Percentiles rank a stretch among this genome's conserved stretches.
Evolutionary conservation across 345 rosid species (phyloP).

Genomic region (Erysimum cheiranthoides): DNA sequence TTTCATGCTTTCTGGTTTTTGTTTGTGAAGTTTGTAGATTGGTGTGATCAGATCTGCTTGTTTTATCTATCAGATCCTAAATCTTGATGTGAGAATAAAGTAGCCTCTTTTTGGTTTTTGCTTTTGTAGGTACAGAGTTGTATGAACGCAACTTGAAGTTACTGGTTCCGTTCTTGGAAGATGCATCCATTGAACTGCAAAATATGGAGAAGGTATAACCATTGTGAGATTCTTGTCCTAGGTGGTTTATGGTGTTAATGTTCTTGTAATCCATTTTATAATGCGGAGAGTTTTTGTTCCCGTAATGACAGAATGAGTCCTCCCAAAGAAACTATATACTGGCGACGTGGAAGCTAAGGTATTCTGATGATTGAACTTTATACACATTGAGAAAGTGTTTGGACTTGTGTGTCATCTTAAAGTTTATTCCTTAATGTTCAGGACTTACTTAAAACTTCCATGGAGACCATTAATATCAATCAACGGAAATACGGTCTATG

Average conservation of each 20-base stretch:
- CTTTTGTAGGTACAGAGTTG: slow-evolving; percentile 63
- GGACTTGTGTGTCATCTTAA: slow-evolving; percentile 1
- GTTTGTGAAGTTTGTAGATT: slow-evolving; percentile 8
- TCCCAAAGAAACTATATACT: slow-evolving; percentile 47
- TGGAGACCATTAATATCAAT: slow-evolving; percentile 77
- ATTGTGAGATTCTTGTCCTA: slow-evolving; percentile 5
- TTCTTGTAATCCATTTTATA: slow-evolving; percentile 13
- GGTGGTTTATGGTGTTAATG: slow-evolving; percentile 19
- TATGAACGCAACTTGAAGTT: slow-evolving; percentile 82
- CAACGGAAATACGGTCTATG: slow-evolving; percentile 69
- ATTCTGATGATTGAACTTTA: slow-evolving; percentile 14
- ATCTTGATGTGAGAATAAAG: slow-evolving; percentile 23
- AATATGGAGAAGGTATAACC: slow-evolving; percentile 66
- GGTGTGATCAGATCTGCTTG: slow-evolving; percentile 19
- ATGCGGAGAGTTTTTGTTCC: neutral
- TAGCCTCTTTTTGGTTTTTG: slow-evolving; percentile 23
- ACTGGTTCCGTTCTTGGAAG: slow-evolving; percentile 84
- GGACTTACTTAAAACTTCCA: slow-evolving; percentile 86
- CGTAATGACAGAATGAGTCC: slow-evolving; percentile 40
- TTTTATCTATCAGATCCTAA: slow-evolving; percentile 16
- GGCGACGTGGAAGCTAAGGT: slow-evolving; percentile 89
- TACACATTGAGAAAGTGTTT: neutral
- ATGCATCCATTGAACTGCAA: slow-evolving; percentile 70
- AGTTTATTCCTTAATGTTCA: slow-evolving; percentile 41
- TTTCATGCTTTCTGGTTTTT: slow-evolving; percentile 19